Conservation (phyloP, 2,329 filamentous ascomycete species). For the Hypoxylon rubiginosum region DNA sequence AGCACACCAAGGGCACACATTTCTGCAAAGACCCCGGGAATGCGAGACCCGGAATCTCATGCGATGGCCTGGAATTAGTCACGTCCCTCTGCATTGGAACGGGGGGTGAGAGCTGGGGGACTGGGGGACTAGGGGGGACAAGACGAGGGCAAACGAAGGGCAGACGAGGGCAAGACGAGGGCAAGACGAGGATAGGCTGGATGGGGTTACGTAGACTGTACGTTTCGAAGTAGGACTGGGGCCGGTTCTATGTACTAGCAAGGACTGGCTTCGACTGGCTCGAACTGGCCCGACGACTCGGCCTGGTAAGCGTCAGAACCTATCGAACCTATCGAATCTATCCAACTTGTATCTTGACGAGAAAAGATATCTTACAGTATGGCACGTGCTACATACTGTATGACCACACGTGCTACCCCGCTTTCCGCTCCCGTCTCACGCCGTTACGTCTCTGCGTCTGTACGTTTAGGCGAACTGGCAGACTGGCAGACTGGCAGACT, state of each 20-base stretch:
- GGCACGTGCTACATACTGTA: conserved; percentile 3
- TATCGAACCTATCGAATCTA: too few species aligned
- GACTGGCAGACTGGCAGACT: too few species aligned
- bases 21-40: too few species aligned
- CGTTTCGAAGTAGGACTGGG: conserved; percentile 20
- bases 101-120: too few species aligned
- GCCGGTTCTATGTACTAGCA: too few species aligned
- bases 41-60: too few species aligned
- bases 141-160: neutral
- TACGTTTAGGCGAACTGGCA: conserved; percentile 1
- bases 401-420: conserved; percentile 38
- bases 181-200: neutral
- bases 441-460: neutral
- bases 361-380: neutral
- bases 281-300: neutral
- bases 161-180: too few species aligned
- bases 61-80: too few species aligned
- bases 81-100: too few species aligned
- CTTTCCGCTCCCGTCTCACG: conserved; percentile 29
- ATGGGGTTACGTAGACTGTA: conserved; percentile 22
- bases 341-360: neutral
- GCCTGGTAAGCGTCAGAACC: neutral
- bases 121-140: too few species aligned
- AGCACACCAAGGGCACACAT: too few species aligned
- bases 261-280: neutral